Evolutionary conservation across 1,284 basidiomycete genomes (phyloP).

Genomic region (Rhodotorula sp.): DNA sequence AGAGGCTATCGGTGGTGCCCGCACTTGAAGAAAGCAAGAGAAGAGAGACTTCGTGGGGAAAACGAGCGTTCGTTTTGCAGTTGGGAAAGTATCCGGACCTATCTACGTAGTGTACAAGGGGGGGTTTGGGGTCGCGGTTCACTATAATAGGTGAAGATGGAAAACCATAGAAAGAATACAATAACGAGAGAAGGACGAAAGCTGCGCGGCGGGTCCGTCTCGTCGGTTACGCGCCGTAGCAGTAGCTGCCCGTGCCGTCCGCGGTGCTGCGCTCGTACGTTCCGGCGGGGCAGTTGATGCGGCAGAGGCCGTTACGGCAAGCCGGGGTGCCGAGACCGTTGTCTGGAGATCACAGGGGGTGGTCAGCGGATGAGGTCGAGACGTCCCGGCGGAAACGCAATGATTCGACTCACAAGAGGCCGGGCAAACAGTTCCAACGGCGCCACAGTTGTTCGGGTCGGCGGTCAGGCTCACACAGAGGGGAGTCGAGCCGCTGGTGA

Average conservation of each 20-base stretch:
- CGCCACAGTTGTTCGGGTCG: conserved; percentile 17
- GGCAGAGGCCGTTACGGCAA: conserved; percentile 20
- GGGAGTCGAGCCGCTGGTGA: neutral
- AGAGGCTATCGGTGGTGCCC: too few relatives aligned
- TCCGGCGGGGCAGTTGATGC: conserved; percentile 17
- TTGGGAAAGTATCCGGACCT: too few relatives aligned
- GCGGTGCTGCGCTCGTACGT: conserved; percentile 3
- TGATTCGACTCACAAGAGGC: conserved; percentile 6
- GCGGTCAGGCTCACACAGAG: conserved; percentile 2
- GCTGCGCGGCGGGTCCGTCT: neutral
- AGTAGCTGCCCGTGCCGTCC: conserved; percentile 1
- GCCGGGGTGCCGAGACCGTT: conserved; percentile 23
- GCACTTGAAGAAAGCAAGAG: too few relatives aligned
- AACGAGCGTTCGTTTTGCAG: too few relatives aligned
- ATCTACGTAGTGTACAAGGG: too few relatives aligned
- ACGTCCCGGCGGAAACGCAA: neutral
- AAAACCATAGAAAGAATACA: too few relatives aligned
- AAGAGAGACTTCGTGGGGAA: too few relatives aligned
- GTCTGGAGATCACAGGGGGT: neutral
- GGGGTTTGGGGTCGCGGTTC: too few relatives aligned
- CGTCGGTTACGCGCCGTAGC: conserved; percentile 9
- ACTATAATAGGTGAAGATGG: too few relatives aligned
- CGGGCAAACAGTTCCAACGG: conserved; percentile 28
- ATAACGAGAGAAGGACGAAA: too few relatives aligned
- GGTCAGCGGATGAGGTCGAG: neutral